Base-by-base conservation (phyloP, 164 flowering plant genomes). In the Vitis rotundifolia region DNA sequence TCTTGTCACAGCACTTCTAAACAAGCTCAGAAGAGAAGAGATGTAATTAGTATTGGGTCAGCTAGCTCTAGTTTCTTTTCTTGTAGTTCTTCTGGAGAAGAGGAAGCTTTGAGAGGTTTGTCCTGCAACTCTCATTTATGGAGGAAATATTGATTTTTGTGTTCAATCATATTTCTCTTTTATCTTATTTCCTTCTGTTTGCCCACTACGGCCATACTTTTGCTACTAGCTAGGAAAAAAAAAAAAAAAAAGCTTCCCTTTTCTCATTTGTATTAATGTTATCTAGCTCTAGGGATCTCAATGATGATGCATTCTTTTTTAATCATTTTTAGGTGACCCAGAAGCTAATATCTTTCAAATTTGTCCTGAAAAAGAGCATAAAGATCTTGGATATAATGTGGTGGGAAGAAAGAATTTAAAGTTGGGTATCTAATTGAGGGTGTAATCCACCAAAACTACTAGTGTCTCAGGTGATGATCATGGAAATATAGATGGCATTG, bases 11-110 rank as follows among this genome's bases (percentile, higher is more conserved):
- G 81, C 90, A 37, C 80, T 94, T 16, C 69, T 94, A 15, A 83
- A 87, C 78, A 91, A 87, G 86, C 84, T 94, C 48, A 84, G 86
- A 68, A 81, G 89, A 73, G 90, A 88, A 69, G 94, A 83, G 11
- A 58, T 68, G 63, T 69, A 76, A 69, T 56, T 31, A 1, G 44
- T 31, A 31, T 31, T 31, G 7, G 44, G 2, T 49, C n/a, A 6
- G 47, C 26, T 59, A 19, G 8, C 26, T 26, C 13, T 58, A 14
- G 57, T 49, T 59, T 19, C 3, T 57, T 13, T 11, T 18, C 12
- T 28, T 11, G 3, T 62, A 22, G 26, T 22, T 22, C 26, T 18
- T 28, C 54, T 59, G 47, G 49, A 50, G 54, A 14, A 31, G 49
- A 11, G 47, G 55, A 49, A 54, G 61, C 8, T 37, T 49, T 59